Percentiles rank a stretch among this genome's conserved stretches.
These are phyloP conservation scores for Diplodia sapinea DNA, from an alignment of 2,329 filamentous ascomycete species.

Conservation along the genomic window DNA sequence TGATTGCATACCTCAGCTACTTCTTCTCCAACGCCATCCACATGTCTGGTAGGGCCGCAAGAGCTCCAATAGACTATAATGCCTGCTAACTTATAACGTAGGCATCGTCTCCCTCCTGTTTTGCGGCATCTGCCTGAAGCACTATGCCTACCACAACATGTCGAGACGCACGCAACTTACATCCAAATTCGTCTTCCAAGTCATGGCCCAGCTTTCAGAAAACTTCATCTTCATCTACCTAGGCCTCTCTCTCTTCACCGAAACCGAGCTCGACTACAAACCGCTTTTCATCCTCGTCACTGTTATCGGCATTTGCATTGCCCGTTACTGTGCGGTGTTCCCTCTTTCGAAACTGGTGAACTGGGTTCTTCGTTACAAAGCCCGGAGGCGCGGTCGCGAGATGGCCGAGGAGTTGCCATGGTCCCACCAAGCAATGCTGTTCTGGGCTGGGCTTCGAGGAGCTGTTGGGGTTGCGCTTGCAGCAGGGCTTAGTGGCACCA, in stretches of 20 bases:
- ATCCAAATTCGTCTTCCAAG: constrained; percentile 96
- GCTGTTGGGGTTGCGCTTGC: constrained; percentile 95
- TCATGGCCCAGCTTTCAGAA: constrained; percentile 91
- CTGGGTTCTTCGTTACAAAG: constrained; percentile 86
- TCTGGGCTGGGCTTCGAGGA: constrained; percentile 94
- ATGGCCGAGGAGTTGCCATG: constrained; percentile 87
- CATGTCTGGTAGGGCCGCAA: constrained; percentile 77
- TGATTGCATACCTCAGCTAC: constrained; percentile 95
- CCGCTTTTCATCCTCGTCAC: constrained; percentile 94
- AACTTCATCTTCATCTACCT: constrained; percentile 99
- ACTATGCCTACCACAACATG: constrained; percentile 99
- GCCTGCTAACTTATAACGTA: constrained; percentile 46
- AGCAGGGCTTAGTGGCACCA: constrained; percentile 81
- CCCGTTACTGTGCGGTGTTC: constrained; percentile 93
- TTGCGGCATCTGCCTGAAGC: constrained; percentile 97
- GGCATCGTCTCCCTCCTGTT: constrained; percentile 96
- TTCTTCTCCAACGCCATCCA: constrained; percentile 96
- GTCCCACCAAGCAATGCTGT: constrained; percentile 99
- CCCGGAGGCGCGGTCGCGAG: constrained; percentile 75
- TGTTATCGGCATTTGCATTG: constrained; percentile 86
- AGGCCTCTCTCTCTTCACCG: constrained; percentile 91
- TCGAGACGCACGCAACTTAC: constrained; percentile 95
- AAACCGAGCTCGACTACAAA: constrained; percentile 85
- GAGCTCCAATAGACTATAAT: not conserved
- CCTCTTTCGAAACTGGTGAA: constrained; percentile 90